phyloP scores from a whole-genome alignment of 1,284 basidiomycete genomes.

The Singerocomus inundabilis region DNA sequence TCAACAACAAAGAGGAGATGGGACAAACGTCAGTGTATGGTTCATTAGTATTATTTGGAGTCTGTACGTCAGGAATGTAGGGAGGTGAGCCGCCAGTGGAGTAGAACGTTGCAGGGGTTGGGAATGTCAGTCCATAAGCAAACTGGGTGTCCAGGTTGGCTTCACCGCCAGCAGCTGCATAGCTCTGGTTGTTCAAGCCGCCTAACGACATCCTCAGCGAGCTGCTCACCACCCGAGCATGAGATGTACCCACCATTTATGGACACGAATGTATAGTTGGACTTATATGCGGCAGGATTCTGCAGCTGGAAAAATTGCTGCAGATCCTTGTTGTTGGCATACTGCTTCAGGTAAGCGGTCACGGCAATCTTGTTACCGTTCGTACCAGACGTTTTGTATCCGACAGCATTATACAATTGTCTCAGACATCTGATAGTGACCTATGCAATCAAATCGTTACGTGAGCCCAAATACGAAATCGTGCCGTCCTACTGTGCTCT shows the following conservation, averaged over 20 bases:
- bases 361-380: constrained; percentile 52
- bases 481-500: constrained; percentile 35
- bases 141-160: constrained; percentile 72
- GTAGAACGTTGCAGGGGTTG: constrained; percentile 51
- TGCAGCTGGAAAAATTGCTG: constrained; percentile 38
- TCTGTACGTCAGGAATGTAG: constrained; percentile 48
- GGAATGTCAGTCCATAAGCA: constrained; percentile 58
- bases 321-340: constrained; percentile 56
- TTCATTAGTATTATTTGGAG: constrained; percentile 55
- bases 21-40: constrained; percentile 51
- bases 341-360: constrained; percentile 54
- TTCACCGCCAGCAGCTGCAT: constrained; percentile 55
- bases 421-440: constrained; percentile 43
- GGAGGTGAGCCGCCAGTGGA: constrained; percentile 62
- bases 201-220: constrained; percentile 31
- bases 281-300: constrained; percentile 29
- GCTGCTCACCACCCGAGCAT: not conserved
- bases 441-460: constrained; percentile 9
- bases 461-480: constrained; percentile 29
- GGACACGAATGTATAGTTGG: constrained; percentile 40
- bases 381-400: constrained; percentile 37
- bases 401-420: constrained; percentile 43
- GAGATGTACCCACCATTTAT: constrained; percentile 41
- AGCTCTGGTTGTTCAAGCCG: constrained; percentile 60
- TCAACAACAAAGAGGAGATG: not conserved